Percentiles rank a stretch among this genome's conserved stretches.
These are phyloP conservation scores for Neoconidiobolus thromboides DNA, from an alignment of 371 early-diverging fungal genomes.

Conservation along the genomic window DNA sequence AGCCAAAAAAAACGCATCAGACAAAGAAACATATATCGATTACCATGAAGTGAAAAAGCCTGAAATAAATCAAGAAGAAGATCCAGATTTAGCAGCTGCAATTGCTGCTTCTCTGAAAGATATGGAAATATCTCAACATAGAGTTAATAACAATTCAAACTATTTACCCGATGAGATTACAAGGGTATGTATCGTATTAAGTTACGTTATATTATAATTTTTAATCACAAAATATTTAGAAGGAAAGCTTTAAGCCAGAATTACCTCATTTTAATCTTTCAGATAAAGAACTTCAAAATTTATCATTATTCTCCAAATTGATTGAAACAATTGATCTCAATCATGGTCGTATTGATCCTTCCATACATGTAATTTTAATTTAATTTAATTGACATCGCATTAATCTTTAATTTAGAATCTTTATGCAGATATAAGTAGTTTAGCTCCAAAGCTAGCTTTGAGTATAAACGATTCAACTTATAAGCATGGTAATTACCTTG, in stretches of 20 bases:
- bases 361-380: background rate
- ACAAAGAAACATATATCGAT: slow-evolving; percentile 11
- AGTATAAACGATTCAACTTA: slow-evolving; percentile 37
- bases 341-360: background rate
- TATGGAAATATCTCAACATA: slow-evolving; percentile 8
- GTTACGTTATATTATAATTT: slow-evolving; percentile 11
- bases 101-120: slow-evolving; percentile 84
- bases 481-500: slow-evolving; percentile 35
- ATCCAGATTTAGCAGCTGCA: slow-evolving; percentile 74
- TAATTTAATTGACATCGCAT: background rate
- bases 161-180: too few relatives aligned
- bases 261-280: slow-evolving; percentile 39
- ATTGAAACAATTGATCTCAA: slow-evolving; percentile 5
- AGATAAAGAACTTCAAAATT: slow-evolving; percentile 16
- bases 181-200: background rate
- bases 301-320: slow-evolving; percentile 10
- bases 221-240: slow-evolving; percentile 35
- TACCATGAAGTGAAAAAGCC: slow-evolving; percentile 3
- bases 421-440: slow-evolving; percentile 43
- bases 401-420: slow-evolving; percentile 15
- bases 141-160: too few relatives aligned
- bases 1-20: slow-evolving; percentile 13
- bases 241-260: slow-evolving; percentile 47
- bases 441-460: slow-evolving; percentile 49
- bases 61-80: slow-evolving; percentile 36